Conservation (phyloP, 768 basidiomycete species). For the Multifurca ochricompacta region DNA sequence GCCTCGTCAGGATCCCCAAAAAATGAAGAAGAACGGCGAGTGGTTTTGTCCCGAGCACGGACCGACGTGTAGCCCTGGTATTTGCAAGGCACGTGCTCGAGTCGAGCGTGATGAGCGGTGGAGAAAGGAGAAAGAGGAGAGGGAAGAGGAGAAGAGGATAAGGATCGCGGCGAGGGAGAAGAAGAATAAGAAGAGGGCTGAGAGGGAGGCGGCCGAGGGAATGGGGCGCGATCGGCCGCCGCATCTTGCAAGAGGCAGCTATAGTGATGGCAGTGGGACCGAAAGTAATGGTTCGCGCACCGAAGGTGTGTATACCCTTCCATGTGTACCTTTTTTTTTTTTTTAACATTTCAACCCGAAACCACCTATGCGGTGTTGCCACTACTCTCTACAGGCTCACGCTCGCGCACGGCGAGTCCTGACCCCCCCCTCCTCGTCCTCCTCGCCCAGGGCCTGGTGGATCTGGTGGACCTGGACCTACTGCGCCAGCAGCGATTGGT, state of each 20-base stretch:
- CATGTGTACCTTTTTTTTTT: no score
- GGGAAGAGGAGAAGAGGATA: background rate
- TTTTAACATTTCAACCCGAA: no score
- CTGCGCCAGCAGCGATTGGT: background rate
- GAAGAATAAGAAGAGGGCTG: background rate
- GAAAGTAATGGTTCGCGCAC: background rate
- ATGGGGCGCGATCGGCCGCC: background rate
- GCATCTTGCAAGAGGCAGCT: background rate
- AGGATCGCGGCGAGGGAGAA: background rate
- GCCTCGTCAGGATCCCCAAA: background rate
- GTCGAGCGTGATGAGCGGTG: background rate
- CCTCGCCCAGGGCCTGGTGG: no score
- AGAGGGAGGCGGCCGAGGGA: background rate
- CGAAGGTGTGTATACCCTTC: background rate
- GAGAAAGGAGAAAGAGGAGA: background rate
- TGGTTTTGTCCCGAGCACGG: slow-evolving; percentile 10
- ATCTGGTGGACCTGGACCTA: no score
- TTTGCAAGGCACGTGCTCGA: slow-evolving; percentile 5
- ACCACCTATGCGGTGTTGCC: no score
- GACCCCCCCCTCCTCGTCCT: background rate
- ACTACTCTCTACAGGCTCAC: no score
- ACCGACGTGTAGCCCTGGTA: slow-evolving; percentile 3
- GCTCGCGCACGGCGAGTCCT: background rate
- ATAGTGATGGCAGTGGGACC: background rate
- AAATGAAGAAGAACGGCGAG: background rate